Evolutionary conservation across 2,329 filamentous ascomycete genomes (phyloP).

Genomic region (Trichoderma asperellum): DNA sequence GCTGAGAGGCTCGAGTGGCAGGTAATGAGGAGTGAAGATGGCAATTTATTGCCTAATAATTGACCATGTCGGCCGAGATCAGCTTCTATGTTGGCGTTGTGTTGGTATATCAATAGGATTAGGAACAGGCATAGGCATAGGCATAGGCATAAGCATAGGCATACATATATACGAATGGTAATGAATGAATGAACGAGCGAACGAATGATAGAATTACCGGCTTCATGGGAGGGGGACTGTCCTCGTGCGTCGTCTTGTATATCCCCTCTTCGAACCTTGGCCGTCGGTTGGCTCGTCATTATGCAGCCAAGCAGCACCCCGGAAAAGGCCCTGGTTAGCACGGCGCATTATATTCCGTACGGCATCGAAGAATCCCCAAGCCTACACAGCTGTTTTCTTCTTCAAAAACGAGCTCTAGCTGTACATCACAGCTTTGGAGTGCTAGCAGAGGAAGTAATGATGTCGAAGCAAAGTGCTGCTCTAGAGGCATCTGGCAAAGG

Average conservation of each 20-base stretch:
- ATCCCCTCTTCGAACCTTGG: conserved; percentile 16
- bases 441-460: not conserved
- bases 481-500: not conserved
- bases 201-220: not conserved
- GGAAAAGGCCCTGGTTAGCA: conserved; percentile 12
- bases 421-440: not conserved
- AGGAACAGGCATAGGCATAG: not conserved
- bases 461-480: not conserved
- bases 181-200: conserved; percentile 23
- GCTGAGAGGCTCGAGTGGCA: conserved; percentile 14
- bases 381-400: not conserved
- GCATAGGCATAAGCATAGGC: not conserved
- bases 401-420: not conserved
- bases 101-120: not conserved
- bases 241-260: not conserved
- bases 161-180: conserved; percentile 20
- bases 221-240: not conserved
- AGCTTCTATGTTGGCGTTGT: conserved; percentile 21
- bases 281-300: conserved; percentile 6
- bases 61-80: conserved; percentile 16
- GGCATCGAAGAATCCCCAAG: not conserved
- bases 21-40: conserved; percentile 2
- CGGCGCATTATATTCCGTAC: not conserved
- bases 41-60: conserved; percentile 23
- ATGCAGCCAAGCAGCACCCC: conserved; percentile 13